Evolutionary conservation across 768 basidiomycete species (phyloP).

Genomic region (Suillus subaureus): DNA sequence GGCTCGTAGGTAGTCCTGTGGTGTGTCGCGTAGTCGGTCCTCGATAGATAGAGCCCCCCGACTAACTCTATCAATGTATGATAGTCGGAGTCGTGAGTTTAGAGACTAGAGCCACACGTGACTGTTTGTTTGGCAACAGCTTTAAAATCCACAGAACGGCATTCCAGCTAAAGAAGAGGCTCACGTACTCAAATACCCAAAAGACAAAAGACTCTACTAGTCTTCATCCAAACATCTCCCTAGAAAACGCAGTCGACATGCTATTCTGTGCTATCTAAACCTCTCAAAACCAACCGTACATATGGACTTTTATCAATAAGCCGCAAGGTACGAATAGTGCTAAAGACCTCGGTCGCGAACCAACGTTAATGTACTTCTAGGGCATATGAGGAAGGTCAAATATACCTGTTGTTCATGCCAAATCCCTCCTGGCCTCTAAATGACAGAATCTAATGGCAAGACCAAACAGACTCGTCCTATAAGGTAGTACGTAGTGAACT

Average conservation of each 20-base stretch:
- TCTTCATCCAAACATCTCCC: slow-evolving; percentile 55
- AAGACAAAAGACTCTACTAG: slow-evolving; percentile 42
- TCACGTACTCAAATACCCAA: slow-evolving; percentile 72
- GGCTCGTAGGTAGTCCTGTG: no score
- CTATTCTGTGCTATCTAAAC: slow-evolving; percentile 58
- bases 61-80: no score
- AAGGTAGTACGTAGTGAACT: no score
- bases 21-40: no score
- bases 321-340: slow-evolving; percentile 55
- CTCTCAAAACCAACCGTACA: slow-evolving; percentile 63
- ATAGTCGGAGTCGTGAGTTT: no score
- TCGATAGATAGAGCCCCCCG: no score
- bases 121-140: not conserved
- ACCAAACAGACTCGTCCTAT: slow-evolving; percentile 33
- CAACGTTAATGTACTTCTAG: not conserved
- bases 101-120: not conserved
- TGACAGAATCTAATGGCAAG: slow-evolving; percentile 79
- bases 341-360: no score
- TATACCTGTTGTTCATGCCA: slow-evolving; percentile 65
- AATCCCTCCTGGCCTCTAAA: slow-evolving; percentile 62
- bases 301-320: slow-evolving; percentile 78
- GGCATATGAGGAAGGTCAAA: slow-evolving; percentile 55
- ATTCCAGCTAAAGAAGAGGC: slow-evolving; percentile 55
- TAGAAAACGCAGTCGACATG: slow-evolving; percentile 61
- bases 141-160: slow-evolving; percentile 21